Conservation (phyloP, 352 stramenopile genomes). For the Phytophthora fragariae region DNA sequence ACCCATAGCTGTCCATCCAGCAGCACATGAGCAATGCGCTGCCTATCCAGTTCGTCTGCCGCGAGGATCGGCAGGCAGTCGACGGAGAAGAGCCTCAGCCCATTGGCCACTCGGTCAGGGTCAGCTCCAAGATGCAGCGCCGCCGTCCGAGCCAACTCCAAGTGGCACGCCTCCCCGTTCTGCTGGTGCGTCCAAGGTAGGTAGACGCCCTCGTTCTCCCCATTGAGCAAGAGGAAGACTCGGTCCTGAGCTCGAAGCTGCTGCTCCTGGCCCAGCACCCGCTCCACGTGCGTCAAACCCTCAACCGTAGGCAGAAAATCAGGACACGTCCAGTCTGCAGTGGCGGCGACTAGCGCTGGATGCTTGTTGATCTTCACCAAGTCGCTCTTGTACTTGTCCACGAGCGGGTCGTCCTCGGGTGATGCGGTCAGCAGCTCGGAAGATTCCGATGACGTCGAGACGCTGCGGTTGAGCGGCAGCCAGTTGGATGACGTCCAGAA, state of each 20-base stretch:
- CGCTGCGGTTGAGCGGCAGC: conserved; percentile 3
- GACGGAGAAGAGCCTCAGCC: conserved; percentile 66
- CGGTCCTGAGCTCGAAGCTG: conserved; percentile 42
- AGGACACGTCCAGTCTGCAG: conserved; percentile 25
- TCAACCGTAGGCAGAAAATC: conserved; percentile 40
- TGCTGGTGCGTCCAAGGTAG: conserved; percentile 47
- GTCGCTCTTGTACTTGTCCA: conserved; percentile 68
- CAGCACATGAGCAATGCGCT: conserved; percentile 70
- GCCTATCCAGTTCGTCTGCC: conserved; percentile 40
- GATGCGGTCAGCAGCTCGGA: not conserved
- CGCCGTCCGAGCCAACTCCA: conserved; percentile 52
- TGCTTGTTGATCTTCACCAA: conserved; percentile 57
- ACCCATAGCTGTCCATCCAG: conserved; percentile 81
- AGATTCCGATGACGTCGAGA: conserved; percentile 9
- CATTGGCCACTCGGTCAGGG: conserved; percentile 54
- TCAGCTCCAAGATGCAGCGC: conserved; percentile 54
- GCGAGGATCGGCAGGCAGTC: conserved; percentile 57
- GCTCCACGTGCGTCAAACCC: conserved; percentile 44
- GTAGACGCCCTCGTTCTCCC: conserved; percentile 63
- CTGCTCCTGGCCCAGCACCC: conserved; percentile 37
- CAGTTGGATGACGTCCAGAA: conserved; percentile 27
- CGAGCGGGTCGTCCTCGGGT: conserved; percentile 29
- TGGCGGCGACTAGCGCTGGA: conserved; percentile 37
- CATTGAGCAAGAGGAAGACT: conserved; percentile 80
- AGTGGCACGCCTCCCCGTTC: conserved; percentile 41